Evolutionary conservation across 1,284 basidiomycete genomes (phyloP), one percentile per base, ranked within the genome.

Genomic region (Sphagnurus paluster): DNA sequence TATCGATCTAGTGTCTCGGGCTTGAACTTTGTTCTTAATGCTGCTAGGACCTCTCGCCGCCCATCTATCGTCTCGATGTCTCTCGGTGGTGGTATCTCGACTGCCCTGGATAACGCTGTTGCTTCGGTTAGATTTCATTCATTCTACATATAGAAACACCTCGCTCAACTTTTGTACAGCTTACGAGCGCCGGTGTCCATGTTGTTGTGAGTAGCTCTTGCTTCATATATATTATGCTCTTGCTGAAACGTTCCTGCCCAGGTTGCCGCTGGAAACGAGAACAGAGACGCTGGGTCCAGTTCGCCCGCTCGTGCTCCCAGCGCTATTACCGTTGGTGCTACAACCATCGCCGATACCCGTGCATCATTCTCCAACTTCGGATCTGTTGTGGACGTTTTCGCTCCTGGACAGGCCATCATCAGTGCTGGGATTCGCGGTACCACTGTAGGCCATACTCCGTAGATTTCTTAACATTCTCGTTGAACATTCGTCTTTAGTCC

Each of bases 281-380:
- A 61, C 50, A 29, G 37, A 17, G 59, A 68, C 40, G 63, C 61
- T 2, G 37, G 16, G 1, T 50, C 42, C 35, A 55, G 46, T 26
- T 62, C 58, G 26, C 68, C 69, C 24, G 67, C 66, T 14, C 60
- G 66, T 41, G 60, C 56, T 10, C 49, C 80, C 23, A 74, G 75
- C 25, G 82, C 78, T 44, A 73, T 84, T 56, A 85, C 84, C 30
- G 80, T 87, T 52, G 84, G 81, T 42, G 80, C 80, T 7, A 74
- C 73, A 23, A 77, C 74, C 41, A 72, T 81, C 52, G 66, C 62
- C 41, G 83, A 87, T 63, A 72, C 56, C 13, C 52, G 60, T 5
- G 60, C 61, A 4, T 57, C 46, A 20, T 64, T 62, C 56, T 68
- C 67, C 33, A 69, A 70, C 58, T 68, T 52, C 34, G 69, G 67